Evolutionary conservation across 2,329 filamentous ascomycete genomes (phyloP), one percentile per base, ranked within the genome.

Genomic region (Tolypocladium ophioglossoides): DNA sequence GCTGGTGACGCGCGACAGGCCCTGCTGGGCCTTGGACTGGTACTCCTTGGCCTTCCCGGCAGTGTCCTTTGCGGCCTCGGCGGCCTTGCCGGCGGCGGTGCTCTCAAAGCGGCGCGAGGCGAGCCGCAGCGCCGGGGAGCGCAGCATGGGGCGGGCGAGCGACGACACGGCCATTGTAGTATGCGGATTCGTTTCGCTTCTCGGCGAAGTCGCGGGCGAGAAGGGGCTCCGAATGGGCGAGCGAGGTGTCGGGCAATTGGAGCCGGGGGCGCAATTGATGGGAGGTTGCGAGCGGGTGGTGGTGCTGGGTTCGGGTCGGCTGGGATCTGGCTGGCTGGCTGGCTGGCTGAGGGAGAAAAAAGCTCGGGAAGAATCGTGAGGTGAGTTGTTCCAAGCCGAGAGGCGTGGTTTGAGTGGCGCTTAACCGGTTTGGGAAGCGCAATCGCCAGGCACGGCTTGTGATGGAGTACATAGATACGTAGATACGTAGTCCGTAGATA

Each of bases 1-100:
- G 64, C 87, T 85, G 60, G 86, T 79, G 65, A 94, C 91, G 68
- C 85, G 84, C 64, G 87, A 89, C 54, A 96, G 82, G 60, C 91
- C 90, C 74, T 95, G 80, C 61, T 85, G 80, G 56, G 90, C 91
- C 79, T 90, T 90, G 64, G 77, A 66, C 50, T 74, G 66, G 64
- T 73, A 72, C 58, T 79, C 72, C 60, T 74, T 68, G 59, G 72
- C 70, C 66, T 74, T 75, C 55, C 61, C 59, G 54, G 73, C 68
- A 41, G 69, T 61, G 22, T 71, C 65, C 64, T 67, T 66, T 51
- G 70, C 69, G 49, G 72, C 66, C 52, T 74, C 74, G 56, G 69
- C 51, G 57, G 75, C 63, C 57, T 62, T 63, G 57, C 53, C 50
- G 55, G 78, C 64, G 57, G 78, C 69, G 59, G 78, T 80, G 61